Evolutionary conservation across 768 basidiomycete genomes (phyloP), one percentile per base, ranked within the genome.

Genomic region (Tulasnella sp.): DNA sequence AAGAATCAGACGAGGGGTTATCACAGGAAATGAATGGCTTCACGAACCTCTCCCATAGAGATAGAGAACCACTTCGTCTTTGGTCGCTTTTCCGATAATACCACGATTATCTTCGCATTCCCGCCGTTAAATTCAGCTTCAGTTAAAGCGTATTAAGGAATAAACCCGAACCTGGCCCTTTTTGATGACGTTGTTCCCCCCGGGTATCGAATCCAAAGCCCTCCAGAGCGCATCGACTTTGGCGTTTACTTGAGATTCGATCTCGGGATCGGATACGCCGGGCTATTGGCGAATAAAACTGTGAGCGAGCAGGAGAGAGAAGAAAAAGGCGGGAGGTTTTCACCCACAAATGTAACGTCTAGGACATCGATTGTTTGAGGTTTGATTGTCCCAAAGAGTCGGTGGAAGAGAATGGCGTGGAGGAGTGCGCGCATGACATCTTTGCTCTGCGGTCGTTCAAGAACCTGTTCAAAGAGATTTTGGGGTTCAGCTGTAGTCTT

Each of bases 391-490:
- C 88, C 89, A 67, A 91, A 88, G 19, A 89, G 74, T 7, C 88
- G 80, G 67, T 92, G 88, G 68, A 92, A 91, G 15, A 91, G 73
- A 50, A 91, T 84, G 0, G 86, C 76, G 66, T 91, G 89, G n/a
- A 92, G 76, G 54, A 89, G 75, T 2, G 81, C 88, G 56, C 77
- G 78, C 4, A 91, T 77, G 45, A 84, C 85, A 64, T 90, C 88
- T 69, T 82, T 84, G 38, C 80, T 78, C 17, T 79, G 83, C 51
- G 77, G 78, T 24, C 88, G 80, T 70, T 90, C 88, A 51, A 90
- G 74, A 47, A 81, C 75, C 88, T 89, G 19, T n/a, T 13, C n/a
- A 19, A 11, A 43, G 21, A 26, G 24, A 11, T 9, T 21, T 3
- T 8, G 8, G n/a, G n/a, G n/a, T n/a, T n/a, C n/a, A n/a, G n/a